Evolutionary conservation across 129 eudicot species (phyloP), one percentile per base, ranked within the genome.

Genomic region (Flaveria brownii): DNA sequence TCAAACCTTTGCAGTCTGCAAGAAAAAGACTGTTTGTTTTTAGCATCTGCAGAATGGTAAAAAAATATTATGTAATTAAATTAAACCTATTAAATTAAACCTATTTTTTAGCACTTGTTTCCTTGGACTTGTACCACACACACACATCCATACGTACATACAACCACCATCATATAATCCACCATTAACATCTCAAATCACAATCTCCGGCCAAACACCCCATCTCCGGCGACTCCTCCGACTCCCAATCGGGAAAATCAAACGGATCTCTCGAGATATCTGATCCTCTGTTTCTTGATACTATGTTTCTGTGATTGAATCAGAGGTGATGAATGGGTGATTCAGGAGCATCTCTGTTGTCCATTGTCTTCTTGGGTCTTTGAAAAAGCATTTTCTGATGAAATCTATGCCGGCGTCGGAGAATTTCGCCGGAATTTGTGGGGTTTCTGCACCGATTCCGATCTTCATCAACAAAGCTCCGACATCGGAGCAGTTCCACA

Each of bases 331-430:
- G 26, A 91, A 94, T 0, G 93, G 92, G 43, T 94, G 99, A 42
- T 82, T 45, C 50, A 89, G 61, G 11, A 94, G 92, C 99, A 91
- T 91, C 91, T 85, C 91, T 60, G 97, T 96, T 86, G 99, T 94
- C 99, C 99, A 94, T 82, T 97, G 87, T 33, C 63, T 16, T 26
- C 54, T 81, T 11, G 99, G 96, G 54, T 91, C 85, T 77, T 82
- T 91, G 9, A 81, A 30, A 16, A 94, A 94, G 75, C 99, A 94
- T 39, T 84, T 87, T 4, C 64, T 79, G 0, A 94, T 55, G 43
- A 94, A 94, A 84, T 94, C 99, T 56, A 76, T 91, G 22, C 96
- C 97, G 1, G 76, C 85, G 16, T 75, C 79, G 1, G 96, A 88
- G 52, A 91, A 60, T 56, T 74, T 77, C 22, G 46, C 81, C 70